phyloP scores from a whole-genome alignment of 2,329 filamentous ascomycete species.

The Rutstroemia sydowiana region DNA sequence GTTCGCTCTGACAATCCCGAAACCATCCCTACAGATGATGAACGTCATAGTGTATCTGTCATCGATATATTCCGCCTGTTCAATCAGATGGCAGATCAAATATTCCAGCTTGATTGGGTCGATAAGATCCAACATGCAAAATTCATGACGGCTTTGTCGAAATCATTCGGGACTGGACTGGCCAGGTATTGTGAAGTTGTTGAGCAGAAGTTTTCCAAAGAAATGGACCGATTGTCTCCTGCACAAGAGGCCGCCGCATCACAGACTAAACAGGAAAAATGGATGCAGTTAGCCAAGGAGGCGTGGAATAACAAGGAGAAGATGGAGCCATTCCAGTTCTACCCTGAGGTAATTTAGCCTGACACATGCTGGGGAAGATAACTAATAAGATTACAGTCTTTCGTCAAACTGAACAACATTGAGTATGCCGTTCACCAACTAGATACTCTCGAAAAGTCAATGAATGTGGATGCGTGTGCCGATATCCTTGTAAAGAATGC shows the following conservation, averaged over 20 bases:
- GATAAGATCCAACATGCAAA: slow-evolving; percentile 90
- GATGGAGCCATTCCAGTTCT: slow-evolving; percentile 94
- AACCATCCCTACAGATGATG: slow-evolving; percentile 62
- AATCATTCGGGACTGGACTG: slow-evolving; percentile 74
- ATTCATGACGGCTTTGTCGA: slow-evolving; percentile 92
- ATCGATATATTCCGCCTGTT: slow-evolving; percentile 93
- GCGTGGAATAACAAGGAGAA: slow-evolving; percentile 88
- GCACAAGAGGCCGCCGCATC: slow-evolving; percentile 73
- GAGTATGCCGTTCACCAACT: slow-evolving; percentile 90
- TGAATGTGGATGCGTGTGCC: slow-evolving; percentile 88
- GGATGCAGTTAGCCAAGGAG: slow-evolving; percentile 88
- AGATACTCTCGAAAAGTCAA: slow-evolving; percentile 79
- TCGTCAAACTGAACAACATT: slow-evolving; percentile 96
- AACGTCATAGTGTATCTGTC: slow-evolving; percentile 86
- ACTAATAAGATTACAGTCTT: slow-evolving; percentile 54
- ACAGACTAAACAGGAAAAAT: slow-evolving; percentile 83
- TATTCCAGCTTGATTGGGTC: slow-evolving; percentile 82
- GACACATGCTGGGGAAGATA: not conserved
- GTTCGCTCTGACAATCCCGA: slow-evolving; percentile 60
- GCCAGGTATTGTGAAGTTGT: slow-evolving; percentile 86
- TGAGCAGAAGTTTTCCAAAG: slow-evolving; percentile 75
- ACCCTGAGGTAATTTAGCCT: slow-evolving; percentile 63
- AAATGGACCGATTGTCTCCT: slow-evolving; percentile 88
- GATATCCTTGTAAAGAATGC: slow-evolving; percentile 71
- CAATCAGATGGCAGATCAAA: slow-evolving; percentile 82